These are phyloP conservation scores for Cyclaneusma minus DNA, from an alignment of 2,329 filamentous ascomycete genomes.

Conservation along the genomic window DNA sequence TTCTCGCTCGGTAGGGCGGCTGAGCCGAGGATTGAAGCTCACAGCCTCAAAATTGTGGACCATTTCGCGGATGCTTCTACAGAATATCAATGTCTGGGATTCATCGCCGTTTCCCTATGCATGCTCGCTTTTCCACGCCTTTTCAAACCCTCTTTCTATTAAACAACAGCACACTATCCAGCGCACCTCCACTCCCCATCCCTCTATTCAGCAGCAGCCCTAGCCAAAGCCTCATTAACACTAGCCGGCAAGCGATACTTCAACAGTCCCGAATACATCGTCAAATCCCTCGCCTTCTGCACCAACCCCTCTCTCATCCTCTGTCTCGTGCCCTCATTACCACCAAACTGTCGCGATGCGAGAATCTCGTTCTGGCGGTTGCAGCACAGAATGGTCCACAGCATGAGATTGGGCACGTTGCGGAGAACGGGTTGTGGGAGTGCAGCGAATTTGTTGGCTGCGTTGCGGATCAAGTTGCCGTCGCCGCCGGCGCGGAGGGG, in stretches of 20 bases:
- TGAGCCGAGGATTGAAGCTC: too few species aligned
- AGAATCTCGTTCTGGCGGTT: constrained; percentile 62
- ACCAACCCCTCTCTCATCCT: constrained; percentile 56
- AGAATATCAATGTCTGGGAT: too few species aligned
- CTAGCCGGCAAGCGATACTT: constrained; percentile 78
- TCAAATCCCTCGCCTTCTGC: constrained; percentile 75
- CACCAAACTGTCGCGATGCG: constrained; percentile 56
- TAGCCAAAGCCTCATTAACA: constrained; percentile 76
- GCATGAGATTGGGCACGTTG: constrained; percentile 78
- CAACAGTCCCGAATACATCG: constrained; percentile 86
- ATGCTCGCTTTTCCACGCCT: neutral
- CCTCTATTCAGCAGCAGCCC: constrained; percentile 50
- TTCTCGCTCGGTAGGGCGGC: too few species aligned
- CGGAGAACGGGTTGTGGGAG: constrained; percentile 70
- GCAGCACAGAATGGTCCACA: constrained; percentile 87
- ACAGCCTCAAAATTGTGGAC: too few species aligned
- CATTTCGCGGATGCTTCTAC: too few species aligned
- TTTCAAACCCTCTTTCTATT: too few species aligned
- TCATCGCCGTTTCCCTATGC: too few species aligned
- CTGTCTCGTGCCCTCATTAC: constrained; percentile 47
- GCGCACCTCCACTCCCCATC: neutral
- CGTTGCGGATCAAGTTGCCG: constrained; percentile 61
- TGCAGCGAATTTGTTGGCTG: constrained; percentile 65
- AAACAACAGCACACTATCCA: too few species aligned
- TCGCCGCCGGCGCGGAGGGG: constrained; percentile 63